Base-by-base conservation (phyloP, 805 yeast genomes). In the Wickerhamomyces bisporus region DNA sequence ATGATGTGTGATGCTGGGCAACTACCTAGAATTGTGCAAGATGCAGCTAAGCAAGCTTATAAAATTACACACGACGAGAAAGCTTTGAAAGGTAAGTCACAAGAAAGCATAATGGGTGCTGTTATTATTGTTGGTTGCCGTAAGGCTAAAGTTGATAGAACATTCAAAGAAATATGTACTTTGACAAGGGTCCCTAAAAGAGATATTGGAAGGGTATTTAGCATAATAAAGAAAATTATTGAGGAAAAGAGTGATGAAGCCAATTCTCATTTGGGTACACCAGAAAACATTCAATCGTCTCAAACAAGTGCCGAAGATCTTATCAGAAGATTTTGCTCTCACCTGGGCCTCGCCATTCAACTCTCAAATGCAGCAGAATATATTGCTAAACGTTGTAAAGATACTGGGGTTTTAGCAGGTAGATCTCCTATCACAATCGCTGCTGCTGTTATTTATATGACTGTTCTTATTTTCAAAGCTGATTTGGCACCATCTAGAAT, bases 1-100 rank as follows among this genome's bases (percentile, higher is more conserved):
- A 95, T 87, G 66, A 82, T 93, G 83, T 93, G 98, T 63, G 98
- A 93, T 58, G 97, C 96, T 11, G 93, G 86, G 49, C 93, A 88
- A 58, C 65, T 91, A 38, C 97, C 98, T 10, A 83, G 86, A 55
- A 86, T 93, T 45, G 98, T 93, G 4, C 96, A 88, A 57, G 98
- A 93, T 62, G 94, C 96, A 48, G 96, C 98, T 20, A 93, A 93
- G 58, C 97, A 93, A 63, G 96, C 94, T 19, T 93, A 85, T 61
- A 88, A 89, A 58, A 62, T 89, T 39, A 95, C 91, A 16, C 80
- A 86, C 52, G 97, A 91, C 47, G 95, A 88, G 47, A 77, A 80
- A 51, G 75, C 81, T 9, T 70, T 93, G 53, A 79, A 89, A 56
- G 96, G 97, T 40, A 87, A 93, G 58, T 81, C 95, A 0, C 89